These are phyloP conservation scores for Plasmodium coatneyi DNA, from an alignment of 169 alveolate genomes.

Conservation along the genomic window DNA sequence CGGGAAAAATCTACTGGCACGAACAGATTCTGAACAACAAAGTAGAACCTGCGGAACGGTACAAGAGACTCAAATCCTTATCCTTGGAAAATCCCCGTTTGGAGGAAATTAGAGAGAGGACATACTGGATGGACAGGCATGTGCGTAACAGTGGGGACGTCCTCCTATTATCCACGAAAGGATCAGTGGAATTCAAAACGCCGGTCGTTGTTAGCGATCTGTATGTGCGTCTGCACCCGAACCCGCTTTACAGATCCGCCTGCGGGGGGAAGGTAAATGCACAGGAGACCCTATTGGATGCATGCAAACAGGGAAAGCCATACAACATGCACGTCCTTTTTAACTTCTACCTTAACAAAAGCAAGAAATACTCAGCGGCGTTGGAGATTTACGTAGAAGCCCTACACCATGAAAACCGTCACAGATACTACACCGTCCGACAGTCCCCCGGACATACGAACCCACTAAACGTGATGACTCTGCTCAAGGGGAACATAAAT, in stretches of 20 bases:
- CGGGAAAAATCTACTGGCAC: neutral
- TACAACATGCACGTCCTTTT: slow-evolving; percentile 23
- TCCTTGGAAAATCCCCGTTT: neutral
- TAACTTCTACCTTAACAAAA: slow-evolving; percentile 29
- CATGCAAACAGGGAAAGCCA: slow-evolving; percentile 3
- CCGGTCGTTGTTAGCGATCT: slow-evolving; percentile 56
- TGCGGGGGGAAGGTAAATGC: neutral
- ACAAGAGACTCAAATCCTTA: slow-evolving; percentile 23
- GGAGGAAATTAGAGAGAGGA: slow-evolving; percentile 1
- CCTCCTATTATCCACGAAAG: slow-evolving; percentile 49
- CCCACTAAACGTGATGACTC: slow-evolving; percentile 46
- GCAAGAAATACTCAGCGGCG: slow-evolving; percentile 15
- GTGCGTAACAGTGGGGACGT: neutral
- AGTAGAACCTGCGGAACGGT: slow-evolving; percentile 6
- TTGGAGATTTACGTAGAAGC: slow-evolving; percentile 25
- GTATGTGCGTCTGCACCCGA: slow-evolving; percentile 18
- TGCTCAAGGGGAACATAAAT: slow-evolving; percentile 25
- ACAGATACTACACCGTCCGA: neutral
- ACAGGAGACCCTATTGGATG: neutral
- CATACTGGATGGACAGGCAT: neutral
- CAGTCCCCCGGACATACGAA: neutral
- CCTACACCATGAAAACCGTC: neutral
- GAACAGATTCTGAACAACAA: slow-evolving; percentile 15
- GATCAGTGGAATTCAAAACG: neutral
- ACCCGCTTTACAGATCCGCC: slow-evolving; percentile 18